Base-by-base conservation (phyloP, 108 stramenopile genomes). In the Thalassiosira profunda region DNA sequence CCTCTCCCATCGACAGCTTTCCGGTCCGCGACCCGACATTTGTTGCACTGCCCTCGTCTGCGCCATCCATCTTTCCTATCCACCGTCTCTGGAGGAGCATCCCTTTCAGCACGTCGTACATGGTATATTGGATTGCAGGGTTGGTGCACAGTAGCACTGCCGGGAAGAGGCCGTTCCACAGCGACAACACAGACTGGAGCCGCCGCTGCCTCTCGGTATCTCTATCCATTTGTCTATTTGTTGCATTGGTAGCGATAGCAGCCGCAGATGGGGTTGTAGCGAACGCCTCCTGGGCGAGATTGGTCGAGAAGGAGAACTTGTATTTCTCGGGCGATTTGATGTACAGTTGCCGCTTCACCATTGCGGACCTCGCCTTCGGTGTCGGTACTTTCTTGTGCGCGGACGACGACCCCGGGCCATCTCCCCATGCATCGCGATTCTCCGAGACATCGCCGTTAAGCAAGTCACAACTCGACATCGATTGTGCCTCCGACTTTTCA, bases 81-180 rank as follows among this genome's bases (percentile, higher is more conserved):
- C 43, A 52, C 20, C 60, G 38, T 28, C 52, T 59, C 40, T 84
- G 49, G 46, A 87, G 25, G 6, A 73, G 42, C 38, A 53, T 14
- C 42, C 33, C 44, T 70, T 96, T 97, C 2, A 94, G 37, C 8
- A 70, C 56, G 48, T 97, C 97, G 80, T 82, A 98, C 37, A 91
- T 82, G 11, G 97, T 95, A 62, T 93, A 94, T 67, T 98, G 93
- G 52, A 98, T 96, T n/a, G 96, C 85, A 21, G 97, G 97, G 55
- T 98, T 98, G 75, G 79, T 83, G 24, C 95, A 96, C 17, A 98
- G 84, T 25, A 97, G 44, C 2, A 98, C 47, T n/a, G 96, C 85
- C 10, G 97, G 97, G 11, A 75, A 46, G 15, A 96, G 75, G 21
- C 97, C 97, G 33, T 90, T 91, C 95, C 95, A 97, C 18, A 94